Evolutionary conservation across 305 asterid genomes (phyloP).

Genomic region (Plantago coronopus): DNA sequence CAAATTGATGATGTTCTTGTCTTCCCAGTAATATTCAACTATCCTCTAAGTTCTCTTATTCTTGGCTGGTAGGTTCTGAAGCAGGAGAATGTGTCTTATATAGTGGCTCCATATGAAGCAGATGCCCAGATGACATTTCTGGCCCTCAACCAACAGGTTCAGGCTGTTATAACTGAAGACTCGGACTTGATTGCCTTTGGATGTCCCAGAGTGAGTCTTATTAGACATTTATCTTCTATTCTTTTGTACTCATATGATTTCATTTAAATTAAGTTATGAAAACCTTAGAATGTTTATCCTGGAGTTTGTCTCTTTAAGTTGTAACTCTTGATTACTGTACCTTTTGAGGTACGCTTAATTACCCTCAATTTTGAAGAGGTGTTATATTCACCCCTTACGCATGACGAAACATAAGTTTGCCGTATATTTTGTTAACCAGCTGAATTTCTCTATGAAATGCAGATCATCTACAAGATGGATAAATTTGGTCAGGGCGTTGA

Average conservation of each 20-base stretch:
- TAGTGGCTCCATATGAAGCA: constrained; percentile 98
- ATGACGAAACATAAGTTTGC: background rate
- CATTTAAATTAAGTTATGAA: background rate
- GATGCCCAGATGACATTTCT: constrained; percentile 95
- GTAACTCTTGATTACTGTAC: no score
- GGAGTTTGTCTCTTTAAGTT: no score
- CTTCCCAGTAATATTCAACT: constrained; percentile 10
- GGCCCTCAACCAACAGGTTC: constrained; percentile 73
- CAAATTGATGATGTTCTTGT: constrained; percentile 4
- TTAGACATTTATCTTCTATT: constrained; percentile 6
- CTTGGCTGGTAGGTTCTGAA: constrained; percentile 58
- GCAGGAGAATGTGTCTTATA: constrained; percentile 56
- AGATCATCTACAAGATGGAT: constrained; percentile 98
- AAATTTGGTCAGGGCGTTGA: constrained; percentile 97
- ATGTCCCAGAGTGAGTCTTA: constrained; percentile 82
- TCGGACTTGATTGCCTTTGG: constrained; percentile 90
- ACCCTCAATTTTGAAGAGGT: no score
- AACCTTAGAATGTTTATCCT: no score
- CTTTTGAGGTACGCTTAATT: no score
- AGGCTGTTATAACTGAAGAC: constrained; percentile 94
- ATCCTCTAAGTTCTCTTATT: constrained; percentile 4
- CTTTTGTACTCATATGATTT: background rate
- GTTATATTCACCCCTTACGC: no score
- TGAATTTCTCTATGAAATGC: constrained; percentile 25
- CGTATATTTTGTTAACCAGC: constrained; percentile 20